Evolutionary conservation across 1,284 basidiomycete genomes (phyloP).

Genomic region (Dichomitus squalens): DNA sequence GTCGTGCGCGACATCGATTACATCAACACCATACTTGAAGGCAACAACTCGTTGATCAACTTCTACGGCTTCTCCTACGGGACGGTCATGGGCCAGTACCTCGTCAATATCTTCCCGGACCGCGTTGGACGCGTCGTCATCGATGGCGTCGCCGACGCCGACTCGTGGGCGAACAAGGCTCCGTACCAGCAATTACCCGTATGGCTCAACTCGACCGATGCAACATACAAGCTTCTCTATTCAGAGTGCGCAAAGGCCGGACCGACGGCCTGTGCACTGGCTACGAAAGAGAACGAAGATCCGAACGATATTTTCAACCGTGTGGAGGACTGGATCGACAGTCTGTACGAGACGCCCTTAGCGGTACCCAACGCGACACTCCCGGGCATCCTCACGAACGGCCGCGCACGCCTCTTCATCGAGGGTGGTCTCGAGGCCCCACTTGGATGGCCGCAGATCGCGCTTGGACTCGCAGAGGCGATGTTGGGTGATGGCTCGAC

Average conservation of each 20-base stretch:
- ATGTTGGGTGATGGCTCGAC: slow-evolving; percentile 29
- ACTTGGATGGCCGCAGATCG: slow-evolving; percentile 21
- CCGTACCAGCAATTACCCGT: slow-evolving; percentile 36
- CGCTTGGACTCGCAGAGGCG: slow-evolving; percentile 23
- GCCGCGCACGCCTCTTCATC: slow-evolving; percentile 32
- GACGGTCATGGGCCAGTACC: slow-evolving; percentile 30
- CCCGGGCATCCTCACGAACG: slow-evolving; percentile 39
- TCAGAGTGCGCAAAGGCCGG: slow-evolving; percentile 37
- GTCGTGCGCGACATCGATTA: slow-evolving; percentile 47
- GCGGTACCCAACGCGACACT: slow-evolving; percentile 31
- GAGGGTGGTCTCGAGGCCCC: slow-evolving; percentile 17
- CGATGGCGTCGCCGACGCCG: slow-evolving; percentile 30
- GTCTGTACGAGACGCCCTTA: slow-evolving; percentile 35
- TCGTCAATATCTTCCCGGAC: slow-evolving; percentile 30
- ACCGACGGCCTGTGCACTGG: slow-evolving; percentile 33
- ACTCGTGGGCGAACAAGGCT: slow-evolving; percentile 34
- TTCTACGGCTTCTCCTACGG: slow-evolving; percentile 31
- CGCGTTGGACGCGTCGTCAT: slow-evolving; percentile 28
- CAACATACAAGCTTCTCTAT: slow-evolving; percentile 37
- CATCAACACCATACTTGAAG: slow-evolving; percentile 42
- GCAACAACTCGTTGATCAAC: slow-evolving; percentile 40
- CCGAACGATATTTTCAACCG: slow-evolving; percentile 31
- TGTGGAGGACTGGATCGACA: slow-evolving; percentile 38
- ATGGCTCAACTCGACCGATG: slow-evolving; percentile 35
- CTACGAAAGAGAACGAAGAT: slow-evolving; percentile 27